Base-by-base conservation (phyloP, 208 protist genomes). In the Trypanosoma boissoni region DNA sequence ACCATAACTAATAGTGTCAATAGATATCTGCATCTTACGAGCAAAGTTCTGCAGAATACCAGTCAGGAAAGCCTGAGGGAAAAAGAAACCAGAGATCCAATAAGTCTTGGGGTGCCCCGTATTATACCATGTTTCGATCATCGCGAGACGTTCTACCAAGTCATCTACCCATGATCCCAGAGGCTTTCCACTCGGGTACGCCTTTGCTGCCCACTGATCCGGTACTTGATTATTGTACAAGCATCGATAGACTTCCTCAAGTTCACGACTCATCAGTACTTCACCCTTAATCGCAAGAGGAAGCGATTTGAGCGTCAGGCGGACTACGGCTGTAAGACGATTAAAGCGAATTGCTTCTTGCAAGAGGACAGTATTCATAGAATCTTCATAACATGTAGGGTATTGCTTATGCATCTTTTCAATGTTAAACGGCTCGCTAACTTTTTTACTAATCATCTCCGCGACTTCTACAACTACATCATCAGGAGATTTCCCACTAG, bases 281-380 rank as follows among this genome's bases (percentile, higher is more conserved):
- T 98, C 81, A 26, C 98, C 98, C 56, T 98, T 98, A 64, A 99
- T 86, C 7, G 97, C 98, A 43, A 96, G 84, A 8, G 88, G 80
- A 54, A 97, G 77, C 52, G 64, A 64, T 51, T 88, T 79, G 23
- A 97, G 78, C 3, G 89, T 93, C 44, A 68, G 71, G 46, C 88
- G 74, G 23, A 98, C 66, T 14, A 85, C 75, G 0, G 81, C 72
- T n/a, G 92, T 66, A 20, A 99, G 68, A 20, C 95, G 91, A 58
- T 97, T 93, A 59, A 99, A 97, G n/a, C 96, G 88, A 58, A 97
- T 96, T 21, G 96, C 89, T 81, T 99, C 98, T 76, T 99, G 98
- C 26, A 95, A 84, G 16, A 99, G 70, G 31, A 99, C 97, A 12
- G 97, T 99, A 78, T 99, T 99, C 96, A 99, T 98, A 4, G 94